These are phyloP conservation scores for Scutellaria galericulata DNA, from an alignment of 257 asterid genomes.

Conservation along the genomic window DNA sequence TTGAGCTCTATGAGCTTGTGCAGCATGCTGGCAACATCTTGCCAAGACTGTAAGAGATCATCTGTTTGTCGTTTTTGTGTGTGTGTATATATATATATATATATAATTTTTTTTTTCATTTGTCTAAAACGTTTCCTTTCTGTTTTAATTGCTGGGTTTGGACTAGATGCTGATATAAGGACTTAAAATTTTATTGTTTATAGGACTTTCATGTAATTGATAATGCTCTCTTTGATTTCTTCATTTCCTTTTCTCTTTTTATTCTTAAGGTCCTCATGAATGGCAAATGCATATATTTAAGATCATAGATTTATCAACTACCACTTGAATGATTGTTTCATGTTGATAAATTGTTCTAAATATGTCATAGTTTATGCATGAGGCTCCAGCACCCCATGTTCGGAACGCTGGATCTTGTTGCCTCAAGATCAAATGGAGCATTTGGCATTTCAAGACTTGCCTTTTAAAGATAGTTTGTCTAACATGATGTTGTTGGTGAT, in stretches of 20 bases:
- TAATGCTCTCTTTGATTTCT: conserved; percentile 23
- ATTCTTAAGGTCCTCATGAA: conserved; percentile 3
- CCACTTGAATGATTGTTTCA: conserved; percentile 25
- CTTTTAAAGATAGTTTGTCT: conserved; percentile 1
- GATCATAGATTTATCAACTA: conserved; percentile 11
- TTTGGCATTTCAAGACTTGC: conserved; percentile 2
- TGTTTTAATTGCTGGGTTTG: too few species aligned
- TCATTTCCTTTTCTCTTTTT: not conserved
- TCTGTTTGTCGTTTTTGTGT: not conserved
- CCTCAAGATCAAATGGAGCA: conserved; percentile 25
- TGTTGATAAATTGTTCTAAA: conserved; percentile 8
- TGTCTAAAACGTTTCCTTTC: not conserved
- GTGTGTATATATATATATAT: not conserved
- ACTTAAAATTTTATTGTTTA: conserved; percentile 9
- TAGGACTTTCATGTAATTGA: conserved; percentile 24
- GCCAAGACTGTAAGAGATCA: conserved; percentile 79
- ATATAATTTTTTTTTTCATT: conserved; percentile 5
- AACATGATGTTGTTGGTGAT: conserved; percentile 1
- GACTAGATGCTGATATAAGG: conserved; percentile 28
- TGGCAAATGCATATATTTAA: conserved; percentile 4
- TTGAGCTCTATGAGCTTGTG: conserved; percentile 96
- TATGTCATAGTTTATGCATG: conserved; percentile 14
- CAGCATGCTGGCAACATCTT: conserved; percentile 99
- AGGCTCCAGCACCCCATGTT: conserved; percentile 17
- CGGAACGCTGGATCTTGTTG: conserved; percentile 10